A percentile compares a stretch with the other conserved stretches of the same genome.
Conservation (phyloP, 208 protist species). For the Vickermania ingenoplastis region DNA sequence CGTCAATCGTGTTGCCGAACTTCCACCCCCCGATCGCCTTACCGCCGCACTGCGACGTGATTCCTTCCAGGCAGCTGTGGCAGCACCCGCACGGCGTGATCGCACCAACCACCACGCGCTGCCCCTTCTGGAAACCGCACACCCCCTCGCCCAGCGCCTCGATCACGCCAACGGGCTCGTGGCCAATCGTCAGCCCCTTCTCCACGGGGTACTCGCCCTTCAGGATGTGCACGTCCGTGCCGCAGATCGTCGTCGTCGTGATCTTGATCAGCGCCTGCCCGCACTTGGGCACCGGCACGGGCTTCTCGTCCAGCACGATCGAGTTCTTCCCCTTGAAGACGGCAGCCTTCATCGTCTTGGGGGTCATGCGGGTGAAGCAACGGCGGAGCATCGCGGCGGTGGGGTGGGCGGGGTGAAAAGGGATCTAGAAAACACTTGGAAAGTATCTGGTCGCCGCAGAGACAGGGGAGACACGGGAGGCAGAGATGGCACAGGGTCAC, state of each 20-base stretch:
- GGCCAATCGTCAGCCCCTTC: conserved; percentile 18
- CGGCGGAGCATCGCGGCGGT: conserved; percentile 22
- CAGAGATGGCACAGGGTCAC: no score
- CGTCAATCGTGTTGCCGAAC: conserved; percentile 20
- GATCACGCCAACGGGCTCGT: conserved; percentile 22
- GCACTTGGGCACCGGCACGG: conserved; percentile 13
- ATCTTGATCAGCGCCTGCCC: conserved; percentile 25
- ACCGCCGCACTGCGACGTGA: conserved; percentile 16
- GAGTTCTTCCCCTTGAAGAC: conserved; percentile 19
- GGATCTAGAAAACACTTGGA: no score
- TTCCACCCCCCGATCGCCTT: conserved; percentile 10
- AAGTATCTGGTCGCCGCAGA: no score
- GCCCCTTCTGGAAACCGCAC: conserved; percentile 15
- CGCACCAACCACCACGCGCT: conserved; percentile 17
- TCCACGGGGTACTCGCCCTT: conserved; percentile 17
- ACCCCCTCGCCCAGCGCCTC: conserved; percentile 20
- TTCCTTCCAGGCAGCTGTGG: conserved; percentile 15
- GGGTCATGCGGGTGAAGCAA: neutral
- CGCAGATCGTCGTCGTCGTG: conserved; percentile 30
- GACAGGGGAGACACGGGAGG: no score
- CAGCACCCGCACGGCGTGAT: conserved; percentile 22
- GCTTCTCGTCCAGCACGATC: conserved; percentile 20
- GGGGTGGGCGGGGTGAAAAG: no score
- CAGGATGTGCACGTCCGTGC: conserved; percentile 21
- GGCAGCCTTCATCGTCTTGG: conserved; percentile 23